Conservation (phyloP, 371 early-diverging fungal genomes). For the Mortierella sp. region DNA sequence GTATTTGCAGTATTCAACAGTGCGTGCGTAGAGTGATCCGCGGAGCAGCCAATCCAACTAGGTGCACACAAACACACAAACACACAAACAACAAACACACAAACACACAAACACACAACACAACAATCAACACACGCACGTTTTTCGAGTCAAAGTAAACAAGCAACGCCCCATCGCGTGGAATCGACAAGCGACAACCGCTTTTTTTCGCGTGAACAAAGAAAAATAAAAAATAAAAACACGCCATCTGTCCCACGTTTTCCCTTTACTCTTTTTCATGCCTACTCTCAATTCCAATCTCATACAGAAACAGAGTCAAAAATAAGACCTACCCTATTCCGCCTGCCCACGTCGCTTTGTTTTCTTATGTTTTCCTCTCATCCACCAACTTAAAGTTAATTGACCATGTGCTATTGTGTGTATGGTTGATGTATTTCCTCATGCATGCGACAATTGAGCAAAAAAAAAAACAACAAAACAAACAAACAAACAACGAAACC, state of each 20-base stretch:
- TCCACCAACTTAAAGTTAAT: conserved; percentile 2
- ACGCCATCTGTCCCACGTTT: too few relatives aligned
- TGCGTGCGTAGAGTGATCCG: background rate
- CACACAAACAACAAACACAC: too few relatives aligned
- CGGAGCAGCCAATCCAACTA: background rate
- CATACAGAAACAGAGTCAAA: too few relatives aligned
- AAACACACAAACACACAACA: background rate
- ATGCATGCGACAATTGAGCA: background rate
- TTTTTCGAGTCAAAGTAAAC: background rate
- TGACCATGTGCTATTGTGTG: background rate
- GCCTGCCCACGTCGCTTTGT: background rate
- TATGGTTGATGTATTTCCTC: background rate
- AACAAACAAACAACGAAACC: background rate
- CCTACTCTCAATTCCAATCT: too few relatives aligned
- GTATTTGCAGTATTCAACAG: background rate
- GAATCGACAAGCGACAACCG: background rate
- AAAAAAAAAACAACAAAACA: background rate
- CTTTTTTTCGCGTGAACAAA: background rate
- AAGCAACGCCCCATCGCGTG: background rate
- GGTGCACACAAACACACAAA: background rate
- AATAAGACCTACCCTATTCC: background rate
- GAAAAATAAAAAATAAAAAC: too few relatives aligned
- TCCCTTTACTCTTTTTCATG: too few relatives aligned
- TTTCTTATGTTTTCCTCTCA: background rate
- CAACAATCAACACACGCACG: background rate